Conservation (phyloP, 2,329 filamentous ascomycete genomes). For the Sphaceloma murrayae region DNA sequence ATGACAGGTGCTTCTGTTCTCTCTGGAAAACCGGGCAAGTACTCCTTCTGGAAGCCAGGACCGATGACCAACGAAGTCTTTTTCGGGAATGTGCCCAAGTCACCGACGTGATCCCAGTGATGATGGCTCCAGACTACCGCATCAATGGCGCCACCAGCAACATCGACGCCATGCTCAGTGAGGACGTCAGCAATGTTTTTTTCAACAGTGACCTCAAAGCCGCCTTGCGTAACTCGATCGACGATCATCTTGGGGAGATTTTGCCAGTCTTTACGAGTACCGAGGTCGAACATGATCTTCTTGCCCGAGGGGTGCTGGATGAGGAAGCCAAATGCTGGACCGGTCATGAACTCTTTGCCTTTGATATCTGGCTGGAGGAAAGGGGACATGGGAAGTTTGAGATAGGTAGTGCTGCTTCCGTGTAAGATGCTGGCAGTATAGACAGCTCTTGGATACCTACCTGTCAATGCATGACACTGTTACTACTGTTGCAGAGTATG, state of each 20-base stretch:
- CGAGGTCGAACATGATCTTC: slow-evolving; percentile 40
- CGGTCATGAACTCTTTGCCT: slow-evolving; percentile 30
- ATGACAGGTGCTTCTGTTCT: slow-evolving; percentile 32
- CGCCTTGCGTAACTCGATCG: slow-evolving; percentile 26
- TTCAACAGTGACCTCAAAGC: slow-evolving; percentile 33
- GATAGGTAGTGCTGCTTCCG: slow-evolving; percentile 26
- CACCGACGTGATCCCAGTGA: slow-evolving; percentile 32
- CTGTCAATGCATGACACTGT: slow-evolving; percentile 31
- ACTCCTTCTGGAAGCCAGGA: slow-evolving; percentile 36
- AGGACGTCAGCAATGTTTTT: slow-evolving; percentile 37
- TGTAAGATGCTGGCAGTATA: neutral
- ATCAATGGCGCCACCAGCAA: slow-evolving; percentile 29
- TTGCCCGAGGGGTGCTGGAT: slow-evolving; percentile 38
- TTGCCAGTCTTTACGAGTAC: slow-evolving; percentile 38
- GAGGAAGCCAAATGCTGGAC: slow-evolving; percentile 40
- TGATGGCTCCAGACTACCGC: slow-evolving; percentile 30
- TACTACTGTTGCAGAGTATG: slow-evolving; percentile 25
- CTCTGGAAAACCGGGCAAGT: slow-evolving; percentile 38
- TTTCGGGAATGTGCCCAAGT: slow-evolving; percentile 36
- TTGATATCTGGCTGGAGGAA: slow-evolving; percentile 34
- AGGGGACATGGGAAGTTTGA: slow-evolving; percentile 25
- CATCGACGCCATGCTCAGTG: slow-evolving; percentile 31
- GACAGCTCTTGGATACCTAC: slow-evolving; percentile 21
- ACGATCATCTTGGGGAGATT: slow-evolving; percentile 30
- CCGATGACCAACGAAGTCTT: slow-evolving; percentile 39